Evolutionary conservation across 768 basidiomycete species (phyloP).

Genomic region (Lentinula sp.): DNA sequence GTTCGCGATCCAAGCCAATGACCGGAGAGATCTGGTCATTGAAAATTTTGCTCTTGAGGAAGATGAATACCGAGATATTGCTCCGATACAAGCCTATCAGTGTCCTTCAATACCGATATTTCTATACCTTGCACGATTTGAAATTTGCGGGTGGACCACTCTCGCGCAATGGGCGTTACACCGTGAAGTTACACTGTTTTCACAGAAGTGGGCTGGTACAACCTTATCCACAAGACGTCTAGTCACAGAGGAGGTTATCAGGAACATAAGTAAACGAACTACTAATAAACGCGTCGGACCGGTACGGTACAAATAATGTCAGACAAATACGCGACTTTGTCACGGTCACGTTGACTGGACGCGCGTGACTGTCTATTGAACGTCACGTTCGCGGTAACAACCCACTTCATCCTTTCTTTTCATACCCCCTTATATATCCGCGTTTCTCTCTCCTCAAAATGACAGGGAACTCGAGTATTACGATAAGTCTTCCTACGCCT

Average conservation of each 20-base stretch:
- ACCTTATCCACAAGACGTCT: too few relatives aligned
- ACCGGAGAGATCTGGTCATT: neutral
- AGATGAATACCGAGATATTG: too few relatives aligned
- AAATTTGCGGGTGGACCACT: too few relatives aligned
- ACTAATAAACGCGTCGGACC: neutral
- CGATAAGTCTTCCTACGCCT: conserved; percentile 54
- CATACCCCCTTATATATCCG: conserved; percentile 5
- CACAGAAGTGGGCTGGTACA: too few relatives aligned
- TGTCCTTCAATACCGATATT: too few relatives aligned
- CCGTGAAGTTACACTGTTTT: too few relatives aligned
- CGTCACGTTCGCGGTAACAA: neutral
- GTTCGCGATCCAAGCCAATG: neutral
- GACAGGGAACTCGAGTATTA: neutral
- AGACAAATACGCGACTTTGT: conserved; percentile 3
- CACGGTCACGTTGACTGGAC: neutral
- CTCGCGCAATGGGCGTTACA: too few relatives aligned
- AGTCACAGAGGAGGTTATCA: too few relatives aligned
- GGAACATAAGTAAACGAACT: too few relatives aligned
- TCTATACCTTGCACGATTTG: too few relatives aligned
- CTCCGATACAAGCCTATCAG: too few relatives aligned
- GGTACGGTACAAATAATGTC: neutral
- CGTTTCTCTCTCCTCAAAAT: conserved; percentile 9
- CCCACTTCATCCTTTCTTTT: neutral
- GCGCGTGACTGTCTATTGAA: neutral
- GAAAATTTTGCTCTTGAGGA: too few relatives aligned